Conservation (phyloP, 192 early-diverging fungal species). For the Gaertneriomyces sp. region DNA sequence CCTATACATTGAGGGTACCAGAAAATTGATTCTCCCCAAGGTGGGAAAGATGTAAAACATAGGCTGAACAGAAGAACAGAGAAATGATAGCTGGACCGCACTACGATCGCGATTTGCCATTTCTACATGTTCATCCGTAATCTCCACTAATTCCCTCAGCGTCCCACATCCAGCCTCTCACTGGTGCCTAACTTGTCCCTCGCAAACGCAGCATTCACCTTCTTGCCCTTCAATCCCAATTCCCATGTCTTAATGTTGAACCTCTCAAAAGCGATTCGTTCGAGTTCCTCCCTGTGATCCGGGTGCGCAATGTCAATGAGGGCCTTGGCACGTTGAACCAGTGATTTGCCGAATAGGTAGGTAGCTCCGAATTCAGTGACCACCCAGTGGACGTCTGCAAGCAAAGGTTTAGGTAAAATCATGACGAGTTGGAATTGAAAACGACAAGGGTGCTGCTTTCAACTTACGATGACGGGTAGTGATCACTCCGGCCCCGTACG, state of each 20-base stretch:
- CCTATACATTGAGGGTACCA: too few species aligned
- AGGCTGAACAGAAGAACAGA: too few species aligned
- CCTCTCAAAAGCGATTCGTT: slow-evolving; percentile 41
- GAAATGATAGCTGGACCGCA: too few species aligned
- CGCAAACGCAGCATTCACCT: too few species aligned
- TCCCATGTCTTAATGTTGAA: slow-evolving; percentile 30
- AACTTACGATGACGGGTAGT: slow-evolving; percentile 43
- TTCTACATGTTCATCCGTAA: too few species aligned
- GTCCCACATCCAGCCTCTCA: too few species aligned
- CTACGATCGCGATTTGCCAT: too few species aligned
- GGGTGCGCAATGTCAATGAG: slow-evolving; percentile 54
- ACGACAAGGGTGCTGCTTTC: background rate
- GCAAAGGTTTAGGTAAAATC: slow-evolving; percentile 4
- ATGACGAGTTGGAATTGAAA: background rate
- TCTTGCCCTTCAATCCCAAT: background rate
- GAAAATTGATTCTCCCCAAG: too few species aligned
- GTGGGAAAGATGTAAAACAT: too few species aligned
- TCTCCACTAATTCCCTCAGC: too few species aligned
- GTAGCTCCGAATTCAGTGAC: slow-evolving; percentile 48
- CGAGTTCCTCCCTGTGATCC: slow-evolving; percentile 39
- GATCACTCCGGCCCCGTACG: slow-evolving; percentile 42
- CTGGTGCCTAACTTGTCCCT: too few species aligned
- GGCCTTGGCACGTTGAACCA: slow-evolving; percentile 42
- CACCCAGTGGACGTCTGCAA: slow-evolving; percentile 43
- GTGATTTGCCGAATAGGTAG: slow-evolving; percentile 49